Evolutionary conservation across 2,329 filamentous ascomycete species (phyloP), one percentile per base, ranked within the genome.

Genomic region (Alternaria arbusti): DNA sequence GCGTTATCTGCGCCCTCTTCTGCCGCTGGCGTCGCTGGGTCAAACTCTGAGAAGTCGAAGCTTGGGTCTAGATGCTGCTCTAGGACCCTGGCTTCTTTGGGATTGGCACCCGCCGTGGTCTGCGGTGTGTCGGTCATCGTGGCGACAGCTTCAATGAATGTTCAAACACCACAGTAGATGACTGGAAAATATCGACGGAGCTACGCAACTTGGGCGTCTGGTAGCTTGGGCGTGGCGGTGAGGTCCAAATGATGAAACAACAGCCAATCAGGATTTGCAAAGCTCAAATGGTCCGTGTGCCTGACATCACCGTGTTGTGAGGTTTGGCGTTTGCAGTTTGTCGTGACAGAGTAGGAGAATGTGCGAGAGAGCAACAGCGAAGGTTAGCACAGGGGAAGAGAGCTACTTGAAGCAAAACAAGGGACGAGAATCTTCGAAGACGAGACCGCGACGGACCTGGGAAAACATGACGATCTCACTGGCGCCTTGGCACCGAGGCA

Each of bases 1-100:
- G 73, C 71, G 60, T 68, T 74, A 20, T 73, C 72, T 40, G 65
- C 50, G 58, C 72, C 72, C 30, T 70, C 69, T 66, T 66, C 64
- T 46, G 66, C 70, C 57, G 67, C 68, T 65, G 68, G 66, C 22
- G 67, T 67, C 25, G 67, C 70, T 26, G 77, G 77, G 63, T 83
- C 80, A 61, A 84, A 82, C 30, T 80, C 78, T n/a, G 82, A 79
- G 68, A 80, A 85, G 13, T 70, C 65, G 47, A 70, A 74, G 49
- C 78, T 76, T 17, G 80, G 74, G 52, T 82, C 80, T 40, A 84
- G 71, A 69, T 83, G 82, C 58, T 75, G 75, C 25, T 81, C 78
- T 30, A 84, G 76, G 49, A 83, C 75, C 60, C 74, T 73, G 57
- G 80, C 80, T 36, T 77, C 68, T 47, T 73, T 65, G 9, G 72